These are phyloP conservation scores for Curvularia verruculosa DNA, from an alignment of 2,329 filamentous ascomycete genomes.

Conservation along the genomic window DNA sequence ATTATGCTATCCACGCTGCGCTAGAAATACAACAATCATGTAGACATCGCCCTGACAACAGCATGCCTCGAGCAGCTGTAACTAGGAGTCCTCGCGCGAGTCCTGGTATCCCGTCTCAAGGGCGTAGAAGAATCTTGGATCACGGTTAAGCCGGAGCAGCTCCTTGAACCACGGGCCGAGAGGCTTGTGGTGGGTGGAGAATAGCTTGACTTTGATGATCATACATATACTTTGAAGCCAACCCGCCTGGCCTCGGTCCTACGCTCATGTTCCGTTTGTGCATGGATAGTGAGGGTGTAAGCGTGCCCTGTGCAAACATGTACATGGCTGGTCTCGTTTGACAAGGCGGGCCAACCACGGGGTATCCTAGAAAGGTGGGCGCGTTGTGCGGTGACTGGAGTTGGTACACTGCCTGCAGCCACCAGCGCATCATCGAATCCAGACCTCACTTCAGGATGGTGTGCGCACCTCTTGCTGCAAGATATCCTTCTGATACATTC, in stretches of 20 bases:
- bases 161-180: slow-evolving; percentile 81
- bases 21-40: slow-evolving; percentile 8
- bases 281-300: neutral
- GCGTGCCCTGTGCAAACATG: neutral
- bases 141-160: slow-evolving; percentile 99
- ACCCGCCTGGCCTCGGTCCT: neutral
- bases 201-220: slow-evolving; percentile 95
- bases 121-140: slow-evolving; percentile 76
- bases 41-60: slow-evolving; percentile 60
- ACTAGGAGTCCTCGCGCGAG: slow-evolving; percentile 68
- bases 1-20: slow-evolving; percentile 2
- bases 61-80: slow-evolving; percentile 59
- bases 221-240: slow-evolving; percentile 60
- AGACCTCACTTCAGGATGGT: slow-evolving; percentile 80
- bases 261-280: neutral
- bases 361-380: neutral
- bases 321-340: neutral
- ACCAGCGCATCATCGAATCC: neutral
- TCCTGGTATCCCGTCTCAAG: slow-evolving; percentile 79
- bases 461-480: slow-evolving; percentile 89
- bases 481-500: slow-evolving; percentile 82
- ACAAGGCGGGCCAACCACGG: neutral
- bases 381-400: neutral
- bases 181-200: slow-evolving; percentile 82
- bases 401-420: neutral